A percentile compares a stretch with the other conserved stretches of the same genome.
Conservation (phyloP, 768 basidiomycete genomes). For the Tricholoma hemisulphureum region DNA sequence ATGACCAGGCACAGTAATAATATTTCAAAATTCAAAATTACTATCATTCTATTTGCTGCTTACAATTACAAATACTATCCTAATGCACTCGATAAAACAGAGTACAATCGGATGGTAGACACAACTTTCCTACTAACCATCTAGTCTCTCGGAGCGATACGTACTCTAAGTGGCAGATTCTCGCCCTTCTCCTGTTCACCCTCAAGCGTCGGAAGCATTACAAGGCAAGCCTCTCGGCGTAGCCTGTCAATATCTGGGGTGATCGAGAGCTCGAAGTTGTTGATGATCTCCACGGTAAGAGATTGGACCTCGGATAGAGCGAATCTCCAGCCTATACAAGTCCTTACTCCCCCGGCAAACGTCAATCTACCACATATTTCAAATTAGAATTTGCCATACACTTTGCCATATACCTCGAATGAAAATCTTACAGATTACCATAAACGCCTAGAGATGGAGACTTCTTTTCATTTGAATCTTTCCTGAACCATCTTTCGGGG, state of each 20-base stretch:
- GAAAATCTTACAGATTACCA: conserved; percentile 42
- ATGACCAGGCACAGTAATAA: no score
- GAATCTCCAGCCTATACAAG: conserved; percentile 52
- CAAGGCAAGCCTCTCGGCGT: conserved; percentile 44
- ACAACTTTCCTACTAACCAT: not conserved
- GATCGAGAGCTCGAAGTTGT: conserved; percentile 54
- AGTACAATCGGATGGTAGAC: no score
- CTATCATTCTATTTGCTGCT: no score
- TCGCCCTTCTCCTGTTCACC: conserved; percentile 45
- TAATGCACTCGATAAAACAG: no score
- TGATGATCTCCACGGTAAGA: conserved; percentile 56
- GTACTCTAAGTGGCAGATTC: conserved; percentile 42
- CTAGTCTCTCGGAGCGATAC: conserved; percentile 34
- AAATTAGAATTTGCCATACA: not conserved
- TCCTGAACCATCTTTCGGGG: conserved; percentile 54
- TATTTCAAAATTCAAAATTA: no score
- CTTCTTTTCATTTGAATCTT: conserved; percentile 33
- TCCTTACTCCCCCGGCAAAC: conserved; percentile 46
- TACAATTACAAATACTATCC: no score
- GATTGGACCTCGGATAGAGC: conserved; percentile 56
- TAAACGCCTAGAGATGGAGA: conserved; percentile 44
- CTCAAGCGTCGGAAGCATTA: conserved; percentile 48
- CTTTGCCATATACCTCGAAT: not conserved
- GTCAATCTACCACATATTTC: conserved; percentile 36
- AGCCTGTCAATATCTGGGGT: conserved; percentile 40